Evolutionary conservation across 164 flowering plant genomes (phyloP).

Genomic region (Tinospora cordifolia): DNA sequence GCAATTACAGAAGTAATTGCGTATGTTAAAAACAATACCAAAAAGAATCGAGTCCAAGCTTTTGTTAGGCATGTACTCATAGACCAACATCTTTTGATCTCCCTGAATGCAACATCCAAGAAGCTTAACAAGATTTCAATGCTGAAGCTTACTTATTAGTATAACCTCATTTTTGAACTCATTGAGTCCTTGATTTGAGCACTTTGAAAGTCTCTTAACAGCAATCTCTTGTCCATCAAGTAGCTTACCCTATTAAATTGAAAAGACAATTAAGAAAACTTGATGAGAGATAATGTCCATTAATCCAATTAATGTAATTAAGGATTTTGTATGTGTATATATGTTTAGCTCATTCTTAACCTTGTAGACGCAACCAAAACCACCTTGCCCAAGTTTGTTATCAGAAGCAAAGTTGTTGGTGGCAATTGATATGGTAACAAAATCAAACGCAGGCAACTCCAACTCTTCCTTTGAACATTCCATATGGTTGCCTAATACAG

Average conservation of each 20-base stretch:
- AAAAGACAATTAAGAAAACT: not conserved
- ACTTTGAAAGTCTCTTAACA: slow-evolving; percentile 31
- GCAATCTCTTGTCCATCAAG: slow-evolving; percentile 34
- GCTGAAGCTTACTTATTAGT: slow-evolving; percentile 42
- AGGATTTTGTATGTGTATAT: too few relatives aligned
- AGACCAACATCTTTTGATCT: slow-evolving; percentile 36
- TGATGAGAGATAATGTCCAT: not conserved
- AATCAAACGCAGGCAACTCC: not conserved
- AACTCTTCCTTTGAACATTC: not conserved
- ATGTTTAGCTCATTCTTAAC: not conserved
- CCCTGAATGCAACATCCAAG: slow-evolving; percentile 36
- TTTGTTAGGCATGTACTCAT: slow-evolving; percentile 40
- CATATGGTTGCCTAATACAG: too few relatives aligned
- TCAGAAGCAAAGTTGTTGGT: not conserved
- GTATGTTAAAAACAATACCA: slow-evolving; percentile 9
- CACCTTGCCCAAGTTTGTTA: not conserved
- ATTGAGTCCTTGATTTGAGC: slow-evolving; percentile 28
- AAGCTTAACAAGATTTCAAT: slow-evolving; percentile 43
- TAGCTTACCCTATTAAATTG: slow-evolving; percentile 20
- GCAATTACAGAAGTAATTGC: not conserved
- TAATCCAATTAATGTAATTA: too few relatives aligned
- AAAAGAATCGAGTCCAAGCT: slow-evolving; percentile 33
- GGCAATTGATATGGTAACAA: not conserved
- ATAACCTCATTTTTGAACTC: slow-evolving; percentile 44
- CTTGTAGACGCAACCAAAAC: not conserved